A percentile compares a stretch with the other conserved stretches of the same genome.
phyloP scores from a whole-genome alignment of 176 grass and related monocot genomes.

The Saccharum spontaneum region DNA sequence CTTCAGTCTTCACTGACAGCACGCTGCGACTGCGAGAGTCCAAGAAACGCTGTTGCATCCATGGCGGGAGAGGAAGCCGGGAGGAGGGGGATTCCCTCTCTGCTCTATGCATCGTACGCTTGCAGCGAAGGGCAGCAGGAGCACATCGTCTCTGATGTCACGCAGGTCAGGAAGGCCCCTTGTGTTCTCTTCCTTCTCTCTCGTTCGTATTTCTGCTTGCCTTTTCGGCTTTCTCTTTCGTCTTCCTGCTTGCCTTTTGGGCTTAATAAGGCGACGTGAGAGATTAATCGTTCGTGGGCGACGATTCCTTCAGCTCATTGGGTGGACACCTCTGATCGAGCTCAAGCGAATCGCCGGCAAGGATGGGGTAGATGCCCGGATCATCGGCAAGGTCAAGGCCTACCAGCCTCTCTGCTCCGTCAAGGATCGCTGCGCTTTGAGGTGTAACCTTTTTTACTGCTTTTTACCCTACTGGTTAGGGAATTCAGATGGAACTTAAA shows the following conservation, averaged over 20 bases:
- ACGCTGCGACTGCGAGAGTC: no score
- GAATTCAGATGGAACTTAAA: no score
- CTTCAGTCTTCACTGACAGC: background rate
- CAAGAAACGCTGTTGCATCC: background rate
- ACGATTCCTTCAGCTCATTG: slow-evolving; percentile 59
- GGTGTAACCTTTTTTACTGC: slow-evolving; percentile 10
- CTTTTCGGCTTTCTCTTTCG: no score
- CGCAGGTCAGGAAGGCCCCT: slow-evolving; percentile 31
- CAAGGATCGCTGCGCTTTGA: slow-evolving; percentile 72
- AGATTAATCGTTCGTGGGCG: background rate
- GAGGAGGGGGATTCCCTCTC: slow-evolving; percentile 61
- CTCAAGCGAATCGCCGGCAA: slow-evolving; percentile 57
- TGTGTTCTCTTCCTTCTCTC: background rate
- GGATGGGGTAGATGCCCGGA: slow-evolving; percentile 52
- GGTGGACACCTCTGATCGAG: slow-evolving; percentile 79
- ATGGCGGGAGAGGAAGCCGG: slow-evolving; percentile 23
- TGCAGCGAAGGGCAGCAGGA: slow-evolving; percentile 36
- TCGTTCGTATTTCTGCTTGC: no score
- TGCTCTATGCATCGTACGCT: slow-evolving; percentile 13
- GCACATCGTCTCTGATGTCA: slow-evolving; percentile 61
- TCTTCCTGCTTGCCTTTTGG: background rate
- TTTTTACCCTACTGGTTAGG: no score
- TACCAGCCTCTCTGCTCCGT: slow-evolving; percentile 85
- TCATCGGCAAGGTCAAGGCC: slow-evolving; percentile 66
- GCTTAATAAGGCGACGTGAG: background rate